Evolutionary conservation across 2,329 filamentous ascomycete species (phyloP).

Genomic region (Microcyclospora tardicrescens): DNA sequence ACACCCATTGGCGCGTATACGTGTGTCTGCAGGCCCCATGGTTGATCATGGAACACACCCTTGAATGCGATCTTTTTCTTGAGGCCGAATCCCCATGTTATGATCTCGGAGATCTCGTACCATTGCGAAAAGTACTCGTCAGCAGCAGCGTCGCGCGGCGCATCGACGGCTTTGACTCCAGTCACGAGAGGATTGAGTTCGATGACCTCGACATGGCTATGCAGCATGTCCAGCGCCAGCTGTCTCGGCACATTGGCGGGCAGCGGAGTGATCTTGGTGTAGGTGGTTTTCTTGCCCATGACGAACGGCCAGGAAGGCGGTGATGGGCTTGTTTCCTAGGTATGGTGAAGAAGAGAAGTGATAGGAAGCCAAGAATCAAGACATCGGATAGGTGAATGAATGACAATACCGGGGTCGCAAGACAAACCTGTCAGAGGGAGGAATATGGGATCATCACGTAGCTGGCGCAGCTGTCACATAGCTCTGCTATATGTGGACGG

Average conservation of each 20-base stretch:
- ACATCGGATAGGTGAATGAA: no score
- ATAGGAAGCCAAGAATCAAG: no score
- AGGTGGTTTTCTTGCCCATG: slow-evolving; percentile 46
- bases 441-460: no score
- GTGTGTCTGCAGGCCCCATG: slow-evolving; percentile 59
- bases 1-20: slow-evolving; percentile 55
- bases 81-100: slow-evolving; percentile 54
- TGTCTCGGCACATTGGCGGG: slow-evolving; percentile 58
- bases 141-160: slow-evolving; percentile 52
- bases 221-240: slow-evolving; percentile 59
- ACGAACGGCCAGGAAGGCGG: neutral
- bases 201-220: slow-evolving; percentile 58
- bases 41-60: slow-evolving; percentile 59
- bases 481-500: no score
- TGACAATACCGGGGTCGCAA: no score
- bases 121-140: slow-evolving; percentile 63
- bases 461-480: no score
- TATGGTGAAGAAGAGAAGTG: no score
- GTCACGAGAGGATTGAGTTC: slow-evolving; percentile 57
- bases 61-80: slow-evolving; percentile 56
- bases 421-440: no score
- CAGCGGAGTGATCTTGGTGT: slow-evolving; percentile 58
- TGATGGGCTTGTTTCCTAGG: no score
- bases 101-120: slow-evolving; percentile 60
- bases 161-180: slow-evolving; percentile 48